Evolutionary conservation across 768 basidiomycete genomes (phyloP).

Genomic region (Leucocoprinus birnbaumii): DNA sequence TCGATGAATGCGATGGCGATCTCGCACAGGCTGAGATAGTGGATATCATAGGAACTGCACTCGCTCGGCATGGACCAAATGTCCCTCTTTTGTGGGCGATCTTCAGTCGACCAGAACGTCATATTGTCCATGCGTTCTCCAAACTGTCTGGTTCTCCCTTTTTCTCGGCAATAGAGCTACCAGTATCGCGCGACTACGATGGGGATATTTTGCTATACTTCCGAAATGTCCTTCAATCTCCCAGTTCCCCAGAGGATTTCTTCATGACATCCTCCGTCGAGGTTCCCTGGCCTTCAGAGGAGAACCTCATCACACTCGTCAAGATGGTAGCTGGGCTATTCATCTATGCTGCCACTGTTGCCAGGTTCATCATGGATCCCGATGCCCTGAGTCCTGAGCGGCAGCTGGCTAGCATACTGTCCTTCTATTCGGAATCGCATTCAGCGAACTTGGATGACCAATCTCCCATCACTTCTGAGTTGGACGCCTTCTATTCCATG

Average conservation of each 20-base stretch:
- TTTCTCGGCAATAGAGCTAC: background rate
- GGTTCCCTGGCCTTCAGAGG: conserved; percentile 10
- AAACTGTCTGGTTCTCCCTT: background rate
- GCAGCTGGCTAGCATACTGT: too few relatives aligned
- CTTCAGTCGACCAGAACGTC: conserved; percentile 13
- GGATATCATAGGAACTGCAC: too few relatives aligned
- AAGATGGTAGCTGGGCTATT: conserved; percentile 1
- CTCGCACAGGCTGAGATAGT: too few relatives aligned
- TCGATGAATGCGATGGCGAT: too few relatives aligned
- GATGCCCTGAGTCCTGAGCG: background rate
- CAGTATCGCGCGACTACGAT: conserved; percentile 7
- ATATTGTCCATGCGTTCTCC: conserved; percentile 1
- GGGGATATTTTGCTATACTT: conserved; percentile 5
- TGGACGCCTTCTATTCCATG: background rate
- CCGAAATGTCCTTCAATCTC: background rate
- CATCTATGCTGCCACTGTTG: conserved; percentile 7
- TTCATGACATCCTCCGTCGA: background rate
- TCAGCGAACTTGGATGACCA: background rate
- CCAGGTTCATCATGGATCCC: conserved; percentile 8
- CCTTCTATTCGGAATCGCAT: background rate
- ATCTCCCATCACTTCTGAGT: background rate
- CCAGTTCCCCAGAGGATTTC: background rate
- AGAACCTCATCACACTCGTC: background rate
- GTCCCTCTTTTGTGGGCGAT: conserved; percentile 1
- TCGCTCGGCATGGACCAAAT: too few relatives aligned